Base-by-base conservation (phyloP, 2,329 filamentous ascomycete species). In the Curvularia sp. region DNA sequence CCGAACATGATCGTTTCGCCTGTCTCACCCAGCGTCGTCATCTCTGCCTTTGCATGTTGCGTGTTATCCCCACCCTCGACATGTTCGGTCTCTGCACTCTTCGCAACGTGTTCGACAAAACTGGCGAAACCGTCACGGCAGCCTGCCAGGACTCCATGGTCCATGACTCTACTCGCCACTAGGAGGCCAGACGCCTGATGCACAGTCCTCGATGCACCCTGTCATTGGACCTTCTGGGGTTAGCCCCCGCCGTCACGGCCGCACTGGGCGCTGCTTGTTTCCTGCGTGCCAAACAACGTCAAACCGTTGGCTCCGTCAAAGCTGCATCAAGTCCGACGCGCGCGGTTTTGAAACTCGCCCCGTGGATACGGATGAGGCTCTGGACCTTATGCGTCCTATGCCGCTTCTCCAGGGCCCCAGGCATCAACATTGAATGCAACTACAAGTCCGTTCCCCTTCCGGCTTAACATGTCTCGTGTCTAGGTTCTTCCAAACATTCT, bases 281-380 rank as follows among this genome's bases (percentile, higher is more conserved):
- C 66, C 67, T 61, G 65, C 69, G 64, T 63, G 70, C 69, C 60
- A 71, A 72, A 72, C 71, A 73, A 62, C 72, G 69, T 74, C 72
- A 76, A 75, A 77, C 73, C 70, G 68, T 67, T 74, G 68, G 72
- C 72, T 72, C 69, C 71, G 59, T 66, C 68, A 71, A 67, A 71
- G 55, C 63, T 70, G 71, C 69, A 67, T 70, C 74, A 75, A 71
- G 72, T 67, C 72, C 68, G 66, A 76, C 73, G 64, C 68, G 60
- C 63, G 69, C 63, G 67, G 75, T 77, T 78, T 77, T 76, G 74
- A 78, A 77, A 77, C 74, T 67, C 67, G 60, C 69, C 68, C 72
- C 70, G 59, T 65, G 63, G 57, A 42, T 59, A 71, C 70, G 62
- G 69, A 73, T 68, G 54, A 53, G 66, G 60, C 66, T 60, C 43